Conservation (phyloP, 768 basidiomycete species). For the Xerocomellus intermedius region DNA sequence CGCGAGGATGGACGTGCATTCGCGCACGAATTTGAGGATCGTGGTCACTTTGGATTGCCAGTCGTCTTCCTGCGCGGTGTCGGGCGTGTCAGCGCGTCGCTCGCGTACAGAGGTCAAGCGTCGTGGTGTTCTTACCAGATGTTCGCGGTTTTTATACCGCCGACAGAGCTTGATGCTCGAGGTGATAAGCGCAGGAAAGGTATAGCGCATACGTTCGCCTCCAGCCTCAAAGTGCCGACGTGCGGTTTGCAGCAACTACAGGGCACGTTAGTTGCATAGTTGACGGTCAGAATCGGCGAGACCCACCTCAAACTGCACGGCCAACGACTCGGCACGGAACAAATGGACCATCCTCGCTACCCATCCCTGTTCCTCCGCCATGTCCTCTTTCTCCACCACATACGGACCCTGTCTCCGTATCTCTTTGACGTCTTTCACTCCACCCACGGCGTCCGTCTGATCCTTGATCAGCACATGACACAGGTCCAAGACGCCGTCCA, state of each 20-base stretch:
- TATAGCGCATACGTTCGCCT: slow-evolving; percentile 93
- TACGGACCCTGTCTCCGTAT: slow-evolving; percentile 58
- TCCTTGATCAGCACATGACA: slow-evolving; percentile 93
- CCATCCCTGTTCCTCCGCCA: slow-evolving; percentile 99
- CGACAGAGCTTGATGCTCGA: slow-evolving; percentile 90
- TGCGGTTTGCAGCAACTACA: slow-evolving; percentile 88
- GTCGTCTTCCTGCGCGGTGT: slow-evolving; percentile 63
- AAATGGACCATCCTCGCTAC: slow-evolving; percentile 97
- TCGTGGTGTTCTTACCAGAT: slow-evolving; percentile 45
- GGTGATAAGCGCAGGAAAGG: slow-evolving; percentile 94
- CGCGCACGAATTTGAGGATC: slow-evolving; percentile 92
- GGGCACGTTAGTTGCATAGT: neutral
- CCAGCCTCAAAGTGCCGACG: slow-evolving; percentile 87
- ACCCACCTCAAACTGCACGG: slow-evolving; percentile 84
- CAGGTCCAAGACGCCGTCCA: slow-evolving; percentile 88
- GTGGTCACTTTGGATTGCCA: slow-evolving; percentile 85
- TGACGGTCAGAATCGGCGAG: neutral
- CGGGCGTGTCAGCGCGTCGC: too few relatives aligned
- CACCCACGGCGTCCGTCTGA: slow-evolving; percentile 55
- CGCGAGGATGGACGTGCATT: slow-evolving; percentile 89
- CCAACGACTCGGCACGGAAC: slow-evolving; percentile 84
- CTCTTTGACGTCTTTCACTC: slow-evolving; percentile 36
- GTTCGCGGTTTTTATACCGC: slow-evolving; percentile 82
- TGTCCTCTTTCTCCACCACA: slow-evolving; percentile 76
- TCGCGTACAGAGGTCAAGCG: too few relatives aligned